Evolutionary conservation across 192 early-diverging fungal species (phyloP).

Genomic region (Diversispora epigaea): DNA sequence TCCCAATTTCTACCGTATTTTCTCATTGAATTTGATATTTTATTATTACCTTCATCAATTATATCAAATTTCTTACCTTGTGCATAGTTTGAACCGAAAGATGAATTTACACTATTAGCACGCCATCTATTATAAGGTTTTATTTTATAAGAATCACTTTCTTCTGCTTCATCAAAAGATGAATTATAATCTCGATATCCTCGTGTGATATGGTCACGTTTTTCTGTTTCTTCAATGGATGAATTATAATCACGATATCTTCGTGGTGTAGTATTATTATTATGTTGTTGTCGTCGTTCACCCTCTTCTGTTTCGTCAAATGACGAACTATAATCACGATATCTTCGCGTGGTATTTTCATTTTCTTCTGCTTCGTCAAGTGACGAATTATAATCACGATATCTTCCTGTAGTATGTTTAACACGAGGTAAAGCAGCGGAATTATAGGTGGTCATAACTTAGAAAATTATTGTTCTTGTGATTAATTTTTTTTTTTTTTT

Average conservation of each 20-base stretch:
- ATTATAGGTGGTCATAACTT: no score
- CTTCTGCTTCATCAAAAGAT: conserved; percentile 11
- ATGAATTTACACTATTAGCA: not conserved
- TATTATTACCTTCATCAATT: conserved; percentile 8
- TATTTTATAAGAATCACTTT: conserved; percentile 14
- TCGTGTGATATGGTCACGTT: not conserved
- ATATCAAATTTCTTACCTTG: conserved; percentile 5
- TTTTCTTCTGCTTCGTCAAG: no score
- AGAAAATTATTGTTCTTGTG: no score
- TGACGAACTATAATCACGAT: conserved; percentile 13
- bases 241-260: no score
- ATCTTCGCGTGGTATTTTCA: not conserved
- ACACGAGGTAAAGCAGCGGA: no score
- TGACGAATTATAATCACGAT: no score
- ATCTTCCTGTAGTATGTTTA: no score
- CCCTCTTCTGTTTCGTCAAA: conserved; percentile 15
- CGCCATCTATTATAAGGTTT: not conserved
- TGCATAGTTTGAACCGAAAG: not conserved
- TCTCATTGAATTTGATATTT: not conserved
- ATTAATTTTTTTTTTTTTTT: no score
- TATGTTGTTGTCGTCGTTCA: no score
- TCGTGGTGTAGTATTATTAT: no score
- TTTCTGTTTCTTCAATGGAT: no score
- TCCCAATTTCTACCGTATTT: conserved; percentile 16
- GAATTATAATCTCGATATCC: conserved; percentile 8